A percentile compares a stretch with the other conserved stretches of the same genome.
These are phyloP conservation scores for Gnaphalium uliginosum DNA, from an alignment of 129 eudicot species.

Conservation along the genomic window DNA sequence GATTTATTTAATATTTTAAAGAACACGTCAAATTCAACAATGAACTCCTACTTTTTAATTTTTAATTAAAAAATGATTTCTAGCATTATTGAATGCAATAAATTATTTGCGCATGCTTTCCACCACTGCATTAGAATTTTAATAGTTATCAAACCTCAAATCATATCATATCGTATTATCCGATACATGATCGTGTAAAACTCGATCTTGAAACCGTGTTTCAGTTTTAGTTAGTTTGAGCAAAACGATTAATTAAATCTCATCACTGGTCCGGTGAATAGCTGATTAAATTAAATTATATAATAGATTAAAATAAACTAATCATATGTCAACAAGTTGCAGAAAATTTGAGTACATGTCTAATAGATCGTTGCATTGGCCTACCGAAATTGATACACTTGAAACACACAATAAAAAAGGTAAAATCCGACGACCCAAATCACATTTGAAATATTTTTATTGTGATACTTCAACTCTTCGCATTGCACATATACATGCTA, in stretches of 20 bases:
- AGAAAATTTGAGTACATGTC: too few species aligned
- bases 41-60: slow-evolving; percentile 23
- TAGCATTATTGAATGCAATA: slow-evolving; percentile 2
- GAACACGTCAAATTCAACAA: slow-evolving; percentile 18
- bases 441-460: too few species aligned
- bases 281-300: too few species aligned
- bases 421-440: too few species aligned
- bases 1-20: neutral
- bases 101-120: slow-evolving; percentile 23
- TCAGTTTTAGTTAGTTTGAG: neutral
- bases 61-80: neutral
- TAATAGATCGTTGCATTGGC: too few species aligned
- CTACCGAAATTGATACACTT: too few species aligned
- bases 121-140: neutral
- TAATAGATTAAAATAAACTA: too few species aligned
- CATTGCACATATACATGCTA: too few species aligned
- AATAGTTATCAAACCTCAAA: neutral
- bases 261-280: neutral
- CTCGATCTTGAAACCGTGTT: neutral
- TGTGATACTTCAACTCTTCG: too few species aligned
- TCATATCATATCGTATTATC: slow-evolving; percentile 7
- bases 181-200: neutral
- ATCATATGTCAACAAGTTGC: too few species aligned
- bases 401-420: too few species aligned
- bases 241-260: neutral